Percentiles rank a stretch among this genome's conserved stretches.
Conservation (phyloP, 2,329 filamentous ascomycete genomes). For the Fusarium vanettenii region DNA sequence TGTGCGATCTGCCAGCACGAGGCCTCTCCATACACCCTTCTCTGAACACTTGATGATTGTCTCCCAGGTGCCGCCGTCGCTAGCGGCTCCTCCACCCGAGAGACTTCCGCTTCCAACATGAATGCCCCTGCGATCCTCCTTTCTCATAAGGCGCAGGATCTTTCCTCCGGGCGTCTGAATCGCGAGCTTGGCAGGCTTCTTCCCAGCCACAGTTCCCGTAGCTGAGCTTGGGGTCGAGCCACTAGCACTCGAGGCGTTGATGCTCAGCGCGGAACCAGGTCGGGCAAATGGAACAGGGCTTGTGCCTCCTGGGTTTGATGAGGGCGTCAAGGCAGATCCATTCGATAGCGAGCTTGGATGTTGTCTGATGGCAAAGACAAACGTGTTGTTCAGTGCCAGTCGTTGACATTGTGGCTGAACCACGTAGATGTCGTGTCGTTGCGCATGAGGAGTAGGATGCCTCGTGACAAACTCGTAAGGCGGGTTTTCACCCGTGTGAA, state of each 20-base stretch:
- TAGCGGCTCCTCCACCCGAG: slow-evolving; percentile 65
- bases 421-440: slow-evolving; percentile 96
- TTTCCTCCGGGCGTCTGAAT: slow-evolving; percentile 96
- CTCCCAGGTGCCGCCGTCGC: slow-evolving; percentile 84
- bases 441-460: slow-evolving; percentile 97
- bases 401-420: slow-evolving; percentile 93
- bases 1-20: slow-evolving; percentile 85
- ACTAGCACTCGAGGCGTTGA: slow-evolving; percentile 68
- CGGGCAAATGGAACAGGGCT: slow-evolving; percentile 72
- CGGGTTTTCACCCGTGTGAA: slow-evolving; percentile 92
- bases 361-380: slow-evolving; percentile 95
- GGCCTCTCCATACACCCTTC: slow-evolving; percentile 80
- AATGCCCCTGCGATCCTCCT: slow-evolving; percentile 74
- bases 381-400: slow-evolving; percentile 94
- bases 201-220: slow-evolving; percentile 64
- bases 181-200: slow-evolving; percentile 94
- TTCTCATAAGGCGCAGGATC: slow-evolving; percentile 87
- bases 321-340: slow-evolving; percentile 55
- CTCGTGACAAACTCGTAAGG: slow-evolving; percentile 92
- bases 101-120: slow-evolving; percentile 58
- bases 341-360: slow-evolving; percentile 73
- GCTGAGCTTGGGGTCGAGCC: slow-evolving; percentile 68
- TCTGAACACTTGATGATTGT: slow-evolving; percentile 93
- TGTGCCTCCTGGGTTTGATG: slow-evolving; percentile 59
- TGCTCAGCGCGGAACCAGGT: slow-evolving; percentile 73